Evolutionary conservation across 345 rosid genomes (phyloP).

Genomic region (Firmiana major): DNA sequence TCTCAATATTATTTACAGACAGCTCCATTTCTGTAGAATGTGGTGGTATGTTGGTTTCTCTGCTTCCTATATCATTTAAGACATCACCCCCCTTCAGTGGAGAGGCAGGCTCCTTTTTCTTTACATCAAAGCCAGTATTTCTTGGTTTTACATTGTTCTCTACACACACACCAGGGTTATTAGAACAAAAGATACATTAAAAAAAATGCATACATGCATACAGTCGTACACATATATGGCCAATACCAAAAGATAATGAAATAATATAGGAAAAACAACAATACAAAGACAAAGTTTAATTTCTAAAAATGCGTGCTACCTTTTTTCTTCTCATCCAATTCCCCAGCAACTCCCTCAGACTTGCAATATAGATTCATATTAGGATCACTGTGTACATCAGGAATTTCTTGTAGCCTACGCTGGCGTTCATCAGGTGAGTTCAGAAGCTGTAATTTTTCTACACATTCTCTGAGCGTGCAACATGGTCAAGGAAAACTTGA

Average conservation of each 20-base stretch:
- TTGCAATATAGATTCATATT: conserved; percentile 46
- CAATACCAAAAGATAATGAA: background rate
- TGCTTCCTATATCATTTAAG: conserved; percentile 35
- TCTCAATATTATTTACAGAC: conserved; percentile 42
- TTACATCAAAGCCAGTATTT: conserved; percentile 28
- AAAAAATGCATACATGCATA: background rate
- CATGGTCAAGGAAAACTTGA: conserved; percentile 53
- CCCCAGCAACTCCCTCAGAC: conserved; percentile 46
- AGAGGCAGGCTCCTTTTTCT: conserved; percentile 25
- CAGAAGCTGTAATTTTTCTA: conserved; percentile 74
- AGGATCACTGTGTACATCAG: conserved; percentile 63
- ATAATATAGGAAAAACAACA: background rate
- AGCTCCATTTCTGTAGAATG: conserved; percentile 38
- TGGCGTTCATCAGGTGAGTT: conserved; percentile 66
- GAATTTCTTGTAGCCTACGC: conserved; percentile 59
- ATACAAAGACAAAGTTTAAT: background rate
- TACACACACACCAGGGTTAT: conserved; percentile 27
- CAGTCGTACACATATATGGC: background rate
- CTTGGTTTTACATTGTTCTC: conserved; percentile 30
- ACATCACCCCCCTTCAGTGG: conserved; percentile 28
- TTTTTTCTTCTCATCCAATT: conserved; percentile 40
- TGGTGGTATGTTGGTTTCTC: conserved; percentile 30
- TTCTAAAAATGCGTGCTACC: conserved; percentile 32
- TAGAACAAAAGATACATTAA: conserved; percentile 8
- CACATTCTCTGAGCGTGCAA: conserved; percentile 77